These are phyloP conservation scores for Tremella mesenterica DNA, from an alignment of 768 basidiomycete genomes.

Conservation along the genomic window DNA sequence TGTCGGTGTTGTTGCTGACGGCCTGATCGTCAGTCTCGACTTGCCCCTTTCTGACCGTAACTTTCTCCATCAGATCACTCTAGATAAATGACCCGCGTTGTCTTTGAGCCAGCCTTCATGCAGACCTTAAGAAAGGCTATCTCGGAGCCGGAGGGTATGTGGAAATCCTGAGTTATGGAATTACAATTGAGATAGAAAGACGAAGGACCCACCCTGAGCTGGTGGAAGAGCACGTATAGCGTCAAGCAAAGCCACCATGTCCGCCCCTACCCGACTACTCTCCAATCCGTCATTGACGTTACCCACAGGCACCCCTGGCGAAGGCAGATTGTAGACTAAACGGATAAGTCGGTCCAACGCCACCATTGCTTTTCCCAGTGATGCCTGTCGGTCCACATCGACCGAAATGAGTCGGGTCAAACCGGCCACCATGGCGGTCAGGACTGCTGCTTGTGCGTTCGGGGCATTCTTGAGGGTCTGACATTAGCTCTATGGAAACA, in stretches of 20 bases:
- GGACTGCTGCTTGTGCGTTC: not conserved
- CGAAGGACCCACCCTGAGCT: slow-evolving; percentile 21
- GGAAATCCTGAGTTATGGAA: too few relatives aligned
- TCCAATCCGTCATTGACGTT: not conserved
- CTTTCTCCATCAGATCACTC: too few relatives aligned
- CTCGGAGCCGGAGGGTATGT: too few relatives aligned
- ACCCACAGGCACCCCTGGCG: not conserved
- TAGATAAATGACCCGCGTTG: too few relatives aligned
- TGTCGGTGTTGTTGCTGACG: slow-evolving; percentile 35
- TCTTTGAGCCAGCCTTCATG: too few relatives aligned
- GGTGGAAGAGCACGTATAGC: slow-evolving; percentile 17
- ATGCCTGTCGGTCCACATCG: not conserved
- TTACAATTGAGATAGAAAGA: too few relatives aligned
- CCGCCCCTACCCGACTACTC: not conserved
- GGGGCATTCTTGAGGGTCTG: not conserved
- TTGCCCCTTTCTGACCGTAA: too few relatives aligned
- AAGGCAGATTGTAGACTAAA: not conserved
- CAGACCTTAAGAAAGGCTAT: too few relatives aligned
- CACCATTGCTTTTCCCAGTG: not conserved
- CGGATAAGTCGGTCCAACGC: not conserved
- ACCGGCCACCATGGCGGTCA: not conserved
- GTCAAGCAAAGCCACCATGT: slow-evolving; percentile 7
- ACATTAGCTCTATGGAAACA: not conserved
- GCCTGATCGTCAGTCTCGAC: too few relatives aligned
- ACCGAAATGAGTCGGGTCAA: not conserved